Evolutionary conservation across 2,329 filamentous ascomycete species (phyloP), one percentile per base, ranked within the genome.

Genomic region (Trichoderma cornu-damae): DNA sequence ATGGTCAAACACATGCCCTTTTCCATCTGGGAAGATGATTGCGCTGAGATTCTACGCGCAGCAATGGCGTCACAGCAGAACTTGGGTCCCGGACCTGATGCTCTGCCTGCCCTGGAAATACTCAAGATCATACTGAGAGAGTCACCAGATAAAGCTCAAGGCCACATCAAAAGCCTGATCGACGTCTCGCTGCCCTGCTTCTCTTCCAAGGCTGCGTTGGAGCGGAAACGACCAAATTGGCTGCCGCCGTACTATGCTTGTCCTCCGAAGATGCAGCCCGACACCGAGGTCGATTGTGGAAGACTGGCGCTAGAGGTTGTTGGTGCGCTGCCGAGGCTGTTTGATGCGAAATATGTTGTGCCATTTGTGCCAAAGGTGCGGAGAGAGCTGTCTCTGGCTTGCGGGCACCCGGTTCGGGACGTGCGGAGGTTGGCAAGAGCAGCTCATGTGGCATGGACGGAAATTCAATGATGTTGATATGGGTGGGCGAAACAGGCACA

Each of bases 361-460:
- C 69, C 76, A 0, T 72, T 76, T 61, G 73, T 73, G 42, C 72
- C 72, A 26, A 69, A 69, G 52, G 72, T 82, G 42, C 71, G 76
- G 59, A 71, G 77, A 3, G 73, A 79, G 51, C 64, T 84, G 59
- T 75, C 76, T 1, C 63, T 71, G 7, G 79, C 80, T 1, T 81
- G 80, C 49, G 81, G 81, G 1, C 80, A 84, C 61, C 67, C 70
- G 5, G 77, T 81, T 7, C 72, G 82, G 43, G 79, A 80, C 59
- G 73, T 83, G 43, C 73, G 82, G 46, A 76, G 72, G 56, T 72
- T 71, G 46, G 81, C 81, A 16, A 72, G 80, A 52, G 62, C 68
- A 58, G 79, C 80, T 3, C 74, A 79, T 54, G 71, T 70, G 50
- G 75, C 73, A 6, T 84, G 81, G 81, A 70, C 69, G n/a, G 68